Percentiles rank a stretch among this genome's conserved stretches.
Conservation (phyloP, 139 green algal genomes). For the Chlamydomonas eustigma region DNA sequence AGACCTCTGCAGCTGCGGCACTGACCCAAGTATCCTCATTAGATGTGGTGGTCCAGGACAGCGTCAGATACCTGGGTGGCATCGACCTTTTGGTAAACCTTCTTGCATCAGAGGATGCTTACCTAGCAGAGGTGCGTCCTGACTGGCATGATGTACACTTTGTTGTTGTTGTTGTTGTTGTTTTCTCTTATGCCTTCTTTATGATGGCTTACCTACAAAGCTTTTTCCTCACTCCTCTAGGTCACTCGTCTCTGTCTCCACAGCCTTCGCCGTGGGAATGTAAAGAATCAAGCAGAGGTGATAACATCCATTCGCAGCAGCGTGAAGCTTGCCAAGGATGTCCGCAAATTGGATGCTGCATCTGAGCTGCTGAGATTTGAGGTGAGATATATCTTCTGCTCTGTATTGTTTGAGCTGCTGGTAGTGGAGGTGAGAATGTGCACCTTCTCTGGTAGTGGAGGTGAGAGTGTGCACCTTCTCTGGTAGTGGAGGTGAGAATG, state of each 20-base stretch:
- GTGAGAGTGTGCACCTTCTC: no score
- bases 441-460: no score
- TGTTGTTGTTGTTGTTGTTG: not conserved
- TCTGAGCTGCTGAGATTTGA: conserved; percentile 34
- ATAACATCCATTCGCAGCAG: conserved; percentile 29
- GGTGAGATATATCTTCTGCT: no score
- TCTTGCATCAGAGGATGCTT: conserved; percentile 33
- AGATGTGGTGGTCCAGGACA: conserved; percentile 44
- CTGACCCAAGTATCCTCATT: conserved; percentile 32
- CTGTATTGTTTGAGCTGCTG: no score
- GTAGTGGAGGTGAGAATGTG: no score
- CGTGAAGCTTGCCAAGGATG: conserved; percentile 5
- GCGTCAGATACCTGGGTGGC: conserved; percentile 41
- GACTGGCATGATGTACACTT: not conserved
- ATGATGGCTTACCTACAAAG: not conserved
- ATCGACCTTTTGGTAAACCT: conserved; percentile 36
- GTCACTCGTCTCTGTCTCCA: conserved; percentile 25
- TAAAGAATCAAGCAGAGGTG: conserved; percentile 41
- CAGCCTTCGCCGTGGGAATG: conserved; percentile 32
- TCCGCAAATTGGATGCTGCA: conserved; percentile 18
- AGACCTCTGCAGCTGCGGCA: conserved; percentile 27
- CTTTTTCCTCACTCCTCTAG: not conserved
- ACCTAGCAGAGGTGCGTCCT: conserved; percentile 27
- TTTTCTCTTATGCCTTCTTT: not conserved
- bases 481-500: no score